Base-by-base conservation (phyloP, 805 yeast genomes). In the Saccharomycopsis javanensis region DNA sequence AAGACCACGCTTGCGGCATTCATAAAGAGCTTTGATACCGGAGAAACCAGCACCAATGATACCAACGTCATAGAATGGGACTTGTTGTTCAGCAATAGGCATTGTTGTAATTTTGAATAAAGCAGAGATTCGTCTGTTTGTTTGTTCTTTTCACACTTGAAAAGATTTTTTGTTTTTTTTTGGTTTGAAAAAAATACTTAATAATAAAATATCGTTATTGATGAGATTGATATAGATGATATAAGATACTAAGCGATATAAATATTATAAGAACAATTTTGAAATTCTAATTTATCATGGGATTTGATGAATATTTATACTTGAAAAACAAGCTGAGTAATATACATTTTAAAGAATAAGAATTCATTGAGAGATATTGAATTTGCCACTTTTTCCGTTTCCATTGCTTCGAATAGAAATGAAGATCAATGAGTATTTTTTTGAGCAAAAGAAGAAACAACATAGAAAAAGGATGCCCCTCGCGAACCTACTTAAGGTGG, bases 11-110 rank as follows among this genome's bases (percentile, higher is more conserved):
- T 63, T 55, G 11, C 62, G 54, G 31, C 59, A 57, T 34, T 59
- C 59, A 53, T 59, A 51, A 33, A 63, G 33, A n/a, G 58, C 50
- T 28, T 37, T 53, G 55, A 59, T 51, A 13, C 64, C 64, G 31
- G 60, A 54, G 55, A 63, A 63, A 15, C 65, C 64, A 23, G 59
- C 64, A n/a, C 65, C 64, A 25, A 62, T 52, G 37, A 59, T 52
- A 48, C 53, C 58, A 33, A 55, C 53, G 48, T 62, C 64, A 50
- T 60, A 59, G 31, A 31, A 53, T 18, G 61, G 61, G 37, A 56
- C 33, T 50, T 42, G 33, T 18, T 50, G 30, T n/a, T 33, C 34
- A 46, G 58, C 30, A 52, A 55, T 55, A 42, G 60, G 60, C 58
- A 58, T 58, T 20, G 48, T 42, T 7, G 11, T 15, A 11, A 18